Base-by-base conservation (phyloP, 345 rosid species). In the Turritis glabra region DNA sequence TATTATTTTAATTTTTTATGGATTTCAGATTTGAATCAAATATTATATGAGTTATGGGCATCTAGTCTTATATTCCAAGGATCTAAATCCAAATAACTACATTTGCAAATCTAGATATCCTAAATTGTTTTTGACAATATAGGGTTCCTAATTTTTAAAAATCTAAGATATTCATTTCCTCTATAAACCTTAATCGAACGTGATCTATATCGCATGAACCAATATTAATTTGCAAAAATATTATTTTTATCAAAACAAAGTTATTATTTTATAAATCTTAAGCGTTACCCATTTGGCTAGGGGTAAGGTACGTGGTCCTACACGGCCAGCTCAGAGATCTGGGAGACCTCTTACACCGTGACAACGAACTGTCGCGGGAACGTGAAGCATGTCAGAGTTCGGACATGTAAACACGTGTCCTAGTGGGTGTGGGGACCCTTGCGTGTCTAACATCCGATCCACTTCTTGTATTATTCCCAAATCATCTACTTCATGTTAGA, bases 321-420 rank as follows among this genome's bases (percentile, higher is more conserved):
- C 29, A 43, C 11, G 57, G 48, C 69, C 56, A 76, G 69, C 74
- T 76, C 64, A 50, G 61, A 53, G 48, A 33, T 54, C 43, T 40
- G 37, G 6, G 25, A 21, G 37, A 51, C 64, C 64, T 38, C 23
- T 72, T 60, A 72, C 76, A 71, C 43, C 43, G 43, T 32, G 38
- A 18, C 50, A 4, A 15, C 11, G 21, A 68, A 26, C 58, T 70
- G 72, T 63, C 64, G 61, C 37, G 27, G 55, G 47, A 70, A 70
- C 76, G 80, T 77, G 80, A 64, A 64, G 62, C 76, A 71, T 77
- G 80, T 77, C 76, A 77, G 80, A 64, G 37, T 18, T 64, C 37
- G 17, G 61, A 55, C 72, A 64, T 3, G 47, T 27, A 44, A 37
- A 70, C 80, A 71, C 80, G 80, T 71, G 80, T 77, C 76, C 61